phyloP scores from a whole-genome alignment of 2,329 filamentous ascomycete genomes.

The Thielaviopsis populi region DNA sequence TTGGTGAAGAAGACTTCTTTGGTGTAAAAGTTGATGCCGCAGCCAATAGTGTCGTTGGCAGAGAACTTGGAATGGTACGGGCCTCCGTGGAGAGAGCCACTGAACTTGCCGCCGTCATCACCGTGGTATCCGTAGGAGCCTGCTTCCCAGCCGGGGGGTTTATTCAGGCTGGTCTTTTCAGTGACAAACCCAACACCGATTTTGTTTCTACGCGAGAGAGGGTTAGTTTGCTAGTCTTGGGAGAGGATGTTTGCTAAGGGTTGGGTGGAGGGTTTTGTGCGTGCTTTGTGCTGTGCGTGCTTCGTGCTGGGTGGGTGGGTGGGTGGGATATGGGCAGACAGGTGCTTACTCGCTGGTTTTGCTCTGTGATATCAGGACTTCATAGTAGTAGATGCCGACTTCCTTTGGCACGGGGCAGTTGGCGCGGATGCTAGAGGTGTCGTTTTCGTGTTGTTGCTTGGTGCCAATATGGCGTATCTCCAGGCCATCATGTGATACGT shows the following conservation, averaged over 20 bases:
- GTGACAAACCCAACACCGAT: constrained; percentile 28
- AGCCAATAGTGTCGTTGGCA: constrained; percentile 45
- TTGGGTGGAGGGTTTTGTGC: no score
- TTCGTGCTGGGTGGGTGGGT: neutral
- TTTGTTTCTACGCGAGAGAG: constrained; percentile 27
- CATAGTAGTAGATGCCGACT: constrained; percentile 90
- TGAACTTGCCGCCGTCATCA: constrained; percentile 49
- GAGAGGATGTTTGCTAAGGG: no score
- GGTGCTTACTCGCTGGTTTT: constrained; percentile 39
- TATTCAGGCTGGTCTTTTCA: constrained; percentile 26
- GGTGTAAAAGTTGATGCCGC: constrained; percentile 50
- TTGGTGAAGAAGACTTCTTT: constrained; percentile 55
- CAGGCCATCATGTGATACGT: constrained; percentile 57
- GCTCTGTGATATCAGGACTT: constrained; percentile 41
- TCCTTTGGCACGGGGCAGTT: constrained; percentile 78
- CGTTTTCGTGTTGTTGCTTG: constrained; percentile 37
- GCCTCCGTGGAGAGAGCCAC: constrained; percentile 41
- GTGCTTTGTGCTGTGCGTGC: no score
- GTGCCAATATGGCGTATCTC: constrained; percentile 48
- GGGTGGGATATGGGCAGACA: no score
- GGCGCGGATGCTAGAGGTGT: constrained; percentile 68
- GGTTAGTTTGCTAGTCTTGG: no score
- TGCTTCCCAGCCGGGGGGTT: constrained; percentile 49
- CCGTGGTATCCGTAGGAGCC: constrained; percentile 57
- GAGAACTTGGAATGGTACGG: constrained; percentile 42